Percentiles rank a stretch among this genome's conserved stretches.
Conservation (phyloP, 306 rosid species). For the Gastrolobium bilobum region DNA sequence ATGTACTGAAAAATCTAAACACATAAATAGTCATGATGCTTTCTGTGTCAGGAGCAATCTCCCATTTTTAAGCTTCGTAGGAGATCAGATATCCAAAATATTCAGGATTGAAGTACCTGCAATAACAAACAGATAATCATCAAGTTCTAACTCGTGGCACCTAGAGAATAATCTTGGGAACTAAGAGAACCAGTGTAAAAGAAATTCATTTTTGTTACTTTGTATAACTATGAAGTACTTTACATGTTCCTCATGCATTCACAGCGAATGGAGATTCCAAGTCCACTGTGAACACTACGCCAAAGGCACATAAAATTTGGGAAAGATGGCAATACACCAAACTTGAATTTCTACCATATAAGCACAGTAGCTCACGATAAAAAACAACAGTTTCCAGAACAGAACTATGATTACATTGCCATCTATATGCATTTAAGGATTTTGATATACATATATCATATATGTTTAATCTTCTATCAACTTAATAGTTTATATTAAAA, state of each 20-base stretch:
- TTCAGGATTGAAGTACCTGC: conserved; percentile 79
- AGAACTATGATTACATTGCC: conserved; percentile 9
- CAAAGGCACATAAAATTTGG: too few species aligned
- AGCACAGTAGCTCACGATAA: too few species aligned
- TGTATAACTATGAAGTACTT: not conserved
- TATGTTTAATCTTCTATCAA: not conserved
- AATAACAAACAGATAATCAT: conserved; percentile 31
- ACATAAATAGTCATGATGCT: not conserved
- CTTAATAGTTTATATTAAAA: not conserved
- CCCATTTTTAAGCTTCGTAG: conserved; percentile 76
- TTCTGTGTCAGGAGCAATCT: conserved; percentile 60
- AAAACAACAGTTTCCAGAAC: not conserved
- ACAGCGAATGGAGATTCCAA: too few species aligned
- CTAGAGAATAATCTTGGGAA: conserved; percentile 11
- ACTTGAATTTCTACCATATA: too few species aligned
- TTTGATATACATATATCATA: not conserved
- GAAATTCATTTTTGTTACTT: conserved; percentile 10
- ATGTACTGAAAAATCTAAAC: too few species aligned
- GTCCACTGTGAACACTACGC: too few species aligned
- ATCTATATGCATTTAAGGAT: not conserved
- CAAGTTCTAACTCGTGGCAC: conserved; percentile 6
- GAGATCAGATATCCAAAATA: conserved; percentile 75
- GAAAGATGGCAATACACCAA: too few species aligned
- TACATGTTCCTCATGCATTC: too few species aligned
- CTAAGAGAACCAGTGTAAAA: not conserved